These are phyloP conservation scores for Melianthus villosus DNA, from an alignment of 441 rosid species.

Conservation along the genomic window DNA sequence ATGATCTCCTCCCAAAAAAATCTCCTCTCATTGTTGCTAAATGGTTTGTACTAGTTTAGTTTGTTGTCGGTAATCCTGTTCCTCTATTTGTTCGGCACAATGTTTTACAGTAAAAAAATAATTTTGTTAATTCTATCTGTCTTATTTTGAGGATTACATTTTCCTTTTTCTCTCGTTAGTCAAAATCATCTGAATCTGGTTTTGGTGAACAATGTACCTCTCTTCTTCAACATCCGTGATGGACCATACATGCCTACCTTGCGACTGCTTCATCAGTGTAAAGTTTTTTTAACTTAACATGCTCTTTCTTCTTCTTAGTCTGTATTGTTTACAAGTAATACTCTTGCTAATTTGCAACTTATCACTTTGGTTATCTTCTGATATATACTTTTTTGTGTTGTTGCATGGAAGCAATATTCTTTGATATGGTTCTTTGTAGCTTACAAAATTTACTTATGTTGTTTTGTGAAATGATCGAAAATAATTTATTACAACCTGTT, in stretches of 20 bases:
- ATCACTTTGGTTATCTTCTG: too few species aligned
- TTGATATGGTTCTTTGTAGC: too few species aligned
- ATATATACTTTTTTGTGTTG: too few species aligned
- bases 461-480: too few species aligned
- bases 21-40: constrained; percentile 69
- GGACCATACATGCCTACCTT: constrained; percentile 98
- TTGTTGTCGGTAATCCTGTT: constrained; percentile 2
- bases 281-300: constrained; percentile 13
- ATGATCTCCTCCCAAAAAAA: constrained; percentile 93
- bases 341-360: too few species aligned
- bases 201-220: constrained; percentile 70
- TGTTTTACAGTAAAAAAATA: not conserved
- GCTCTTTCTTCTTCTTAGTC: too few species aligned
- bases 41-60: constrained; percentile 33
- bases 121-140: not conserved
- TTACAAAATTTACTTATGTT: too few species aligned
- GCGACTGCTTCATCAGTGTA: constrained; percentile 83
- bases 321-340: too few species aligned
- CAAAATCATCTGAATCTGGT: constrained; percentile 89
- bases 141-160: not conserved
- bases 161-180: constrained; percentile 17
- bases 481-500: too few species aligned
- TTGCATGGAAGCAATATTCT: too few species aligned
- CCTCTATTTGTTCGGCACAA: not conserved
- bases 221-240: constrained; percentile 87